phyloP scores from a whole-genome alignment of 371 early-diverging fungal species.

The Mortierella sp. region DNA sequence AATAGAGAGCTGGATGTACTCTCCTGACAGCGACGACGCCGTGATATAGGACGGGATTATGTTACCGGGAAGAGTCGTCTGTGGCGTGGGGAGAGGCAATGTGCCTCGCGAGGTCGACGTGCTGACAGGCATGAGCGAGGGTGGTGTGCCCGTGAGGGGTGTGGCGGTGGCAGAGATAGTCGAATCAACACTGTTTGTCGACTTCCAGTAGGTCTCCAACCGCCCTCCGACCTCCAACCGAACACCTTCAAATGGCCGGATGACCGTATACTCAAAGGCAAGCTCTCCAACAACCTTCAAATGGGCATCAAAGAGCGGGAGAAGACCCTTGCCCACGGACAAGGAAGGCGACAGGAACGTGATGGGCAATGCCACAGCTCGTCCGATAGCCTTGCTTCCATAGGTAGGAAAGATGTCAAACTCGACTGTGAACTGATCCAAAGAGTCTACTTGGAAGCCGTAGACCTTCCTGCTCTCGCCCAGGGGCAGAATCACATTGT shows the following conservation, averaged over 20 bases:
- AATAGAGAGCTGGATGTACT: constrained; percentile 87
- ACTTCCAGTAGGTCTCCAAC: constrained; percentile 98
- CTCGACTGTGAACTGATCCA: constrained; percentile 84
- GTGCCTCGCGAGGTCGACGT: constrained; percentile 36
- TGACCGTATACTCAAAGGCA: constrained; percentile 83
- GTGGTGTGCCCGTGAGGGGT: constrained; percentile 24
- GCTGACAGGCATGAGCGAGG: constrained; percentile 31
- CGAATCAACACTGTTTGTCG: constrained; percentile 76
- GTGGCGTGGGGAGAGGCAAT: constrained; percentile 36
- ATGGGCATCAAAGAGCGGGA: constrained; percentile 90
- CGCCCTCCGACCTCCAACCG: constrained; percentile 92
- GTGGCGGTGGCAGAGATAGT: constrained; percentile 37
- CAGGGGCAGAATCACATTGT: constrained; percentile 91
- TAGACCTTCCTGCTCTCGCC: constrained; percentile 85
- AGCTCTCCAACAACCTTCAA: constrained; percentile 93
- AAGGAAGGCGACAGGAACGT: constrained; percentile 64
- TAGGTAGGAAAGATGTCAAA: constrained; percentile 96
- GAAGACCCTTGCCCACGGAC: constrained; percentile 59
- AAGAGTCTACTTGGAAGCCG: constrained; percentile 86
- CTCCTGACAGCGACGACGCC: constrained; percentile 81
- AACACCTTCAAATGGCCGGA: constrained; percentile 90
- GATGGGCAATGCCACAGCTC: constrained; percentile 84
- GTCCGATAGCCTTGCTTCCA: constrained; percentile 94
- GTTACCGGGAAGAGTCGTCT: constrained; percentile 54
- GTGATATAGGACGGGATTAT: constrained; percentile 85